phyloP scores from a whole-genome alignment of 805 yeast species.

The Pichia manshurica region DNA sequence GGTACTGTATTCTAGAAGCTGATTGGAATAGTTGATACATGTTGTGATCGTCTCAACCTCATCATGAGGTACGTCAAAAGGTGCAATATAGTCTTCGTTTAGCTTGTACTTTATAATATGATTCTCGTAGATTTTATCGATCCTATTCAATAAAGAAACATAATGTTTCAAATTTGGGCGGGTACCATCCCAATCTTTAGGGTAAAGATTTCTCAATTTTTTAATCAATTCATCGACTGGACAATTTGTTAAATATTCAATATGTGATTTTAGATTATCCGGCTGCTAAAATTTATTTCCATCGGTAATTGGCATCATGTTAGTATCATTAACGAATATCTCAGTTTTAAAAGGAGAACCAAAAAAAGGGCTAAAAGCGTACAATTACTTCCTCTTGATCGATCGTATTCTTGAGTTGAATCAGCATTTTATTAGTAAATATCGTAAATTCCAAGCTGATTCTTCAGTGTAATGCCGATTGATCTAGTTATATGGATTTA shows the following conservation, averaged over 20 bases:
- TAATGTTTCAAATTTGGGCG: conserved; percentile 59
- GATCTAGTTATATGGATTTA: too few species aligned
- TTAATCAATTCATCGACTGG: conserved; percentile 20
- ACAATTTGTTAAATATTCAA: conserved; percentile 17
- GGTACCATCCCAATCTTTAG: conserved; percentile 28
- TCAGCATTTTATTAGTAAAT: conserved; percentile 1
- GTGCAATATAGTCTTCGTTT: conserved; percentile 39
- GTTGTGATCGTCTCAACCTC: conserved; percentile 48
- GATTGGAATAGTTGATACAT: conserved; percentile 54
- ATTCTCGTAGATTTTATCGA: conserved; percentile 60
- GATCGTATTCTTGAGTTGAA: background rate
- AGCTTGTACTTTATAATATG: conserved; percentile 50
- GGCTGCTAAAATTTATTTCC: conserved; percentile 11
- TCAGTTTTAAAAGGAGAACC: background rate
- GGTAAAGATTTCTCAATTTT: conserved; percentile 16
- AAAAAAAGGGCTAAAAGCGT: background rate
- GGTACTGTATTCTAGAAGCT: conserved; percentile 62
- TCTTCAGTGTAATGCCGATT: too few species aligned
- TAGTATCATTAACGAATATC: background rate
- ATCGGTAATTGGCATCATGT: too few species aligned
- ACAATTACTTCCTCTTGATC: conserved; percentile 6
- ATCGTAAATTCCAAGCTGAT: too few species aligned
- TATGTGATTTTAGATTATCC: conserved; percentile 14
- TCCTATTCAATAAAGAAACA: conserved; percentile 68
- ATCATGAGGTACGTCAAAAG: conserved; percentile 37